A percentile compares a stretch with the other conserved stretches of the same genome.
Conservation (phyloP, 1,284 basidiomycete genomes). For the Cryptococcus hybrid region DNA sequence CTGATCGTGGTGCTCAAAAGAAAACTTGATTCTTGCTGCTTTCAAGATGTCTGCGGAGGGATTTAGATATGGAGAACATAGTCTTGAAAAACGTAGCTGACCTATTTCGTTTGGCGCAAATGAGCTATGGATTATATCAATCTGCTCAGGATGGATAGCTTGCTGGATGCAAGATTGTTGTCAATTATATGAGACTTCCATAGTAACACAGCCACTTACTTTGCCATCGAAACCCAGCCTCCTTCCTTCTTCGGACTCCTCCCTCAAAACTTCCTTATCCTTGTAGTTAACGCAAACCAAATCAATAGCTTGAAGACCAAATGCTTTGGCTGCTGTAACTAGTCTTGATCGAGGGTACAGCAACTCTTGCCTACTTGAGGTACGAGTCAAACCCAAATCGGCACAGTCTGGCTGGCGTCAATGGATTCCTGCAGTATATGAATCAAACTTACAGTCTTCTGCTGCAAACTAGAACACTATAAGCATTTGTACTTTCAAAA, state of each 20-base stretch:
- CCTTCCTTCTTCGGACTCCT: constrained; percentile 76
- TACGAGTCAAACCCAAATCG: constrained; percentile 80
- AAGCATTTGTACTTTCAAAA: constrained; percentile 52
- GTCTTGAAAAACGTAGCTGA: constrained; percentile 28
- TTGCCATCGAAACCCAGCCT: constrained; percentile 82
- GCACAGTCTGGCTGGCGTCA: constrained; percentile 59
- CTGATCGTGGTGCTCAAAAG: constrained; percentile 38
- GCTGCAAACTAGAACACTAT: constrained; percentile 76
- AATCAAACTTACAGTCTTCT: constrained; percentile 68
- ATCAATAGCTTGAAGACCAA: constrained; percentile 79
- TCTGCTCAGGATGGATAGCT: constrained; percentile 90
- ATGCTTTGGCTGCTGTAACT: constrained; percentile 80
- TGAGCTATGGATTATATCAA: constrained; percentile 71
- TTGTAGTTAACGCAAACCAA: constrained; percentile 92
- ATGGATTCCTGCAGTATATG: background rate
- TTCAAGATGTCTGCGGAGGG: constrained; percentile 65
- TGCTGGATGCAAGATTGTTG: constrained; percentile 57
- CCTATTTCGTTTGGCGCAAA: constrained; percentile 75
- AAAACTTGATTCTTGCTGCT: constrained; percentile 63
- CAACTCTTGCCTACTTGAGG: constrained; percentile 68
- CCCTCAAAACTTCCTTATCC: constrained; percentile 64
- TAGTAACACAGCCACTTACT: constrained; percentile 49
- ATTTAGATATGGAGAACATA: background rate
- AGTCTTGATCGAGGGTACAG: constrained; percentile 83
- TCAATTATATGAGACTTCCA: background rate